Conservation (phyloP, 768 basidiomycete species). For the Guyanaporus albipodus region DNA sequence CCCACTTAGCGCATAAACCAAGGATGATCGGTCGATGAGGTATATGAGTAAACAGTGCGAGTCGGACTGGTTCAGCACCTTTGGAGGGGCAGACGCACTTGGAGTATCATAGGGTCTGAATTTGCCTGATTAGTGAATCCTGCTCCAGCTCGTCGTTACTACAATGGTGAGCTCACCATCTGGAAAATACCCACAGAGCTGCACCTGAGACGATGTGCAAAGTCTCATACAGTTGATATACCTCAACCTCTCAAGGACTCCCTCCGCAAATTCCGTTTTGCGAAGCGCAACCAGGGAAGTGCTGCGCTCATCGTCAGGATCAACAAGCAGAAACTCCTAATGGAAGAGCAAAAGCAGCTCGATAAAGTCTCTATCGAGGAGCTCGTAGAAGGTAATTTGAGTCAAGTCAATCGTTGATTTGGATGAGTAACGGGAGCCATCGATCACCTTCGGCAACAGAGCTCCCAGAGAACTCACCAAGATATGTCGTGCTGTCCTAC, state of each 20-base stretch:
- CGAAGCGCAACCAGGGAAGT: constrained; percentile 57
- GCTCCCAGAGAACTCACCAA: constrained; percentile 81
- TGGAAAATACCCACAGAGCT: not conserved
- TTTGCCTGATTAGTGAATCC: too few species aligned
- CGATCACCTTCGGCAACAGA: constrained; percentile 46
- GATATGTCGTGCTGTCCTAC: constrained; percentile 83
- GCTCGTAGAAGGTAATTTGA: constrained; percentile 70
- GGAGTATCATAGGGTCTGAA: too few species aligned
- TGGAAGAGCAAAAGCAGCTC: constrained; percentile 83
- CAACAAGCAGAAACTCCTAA: constrained; percentile 73
- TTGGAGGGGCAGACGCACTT: too few species aligned
- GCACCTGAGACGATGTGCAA: constrained; percentile 1
- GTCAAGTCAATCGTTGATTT: not conserved
- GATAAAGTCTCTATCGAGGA: constrained; percentile 76
- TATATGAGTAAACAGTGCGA: too few species aligned
- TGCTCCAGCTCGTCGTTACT: not conserved
- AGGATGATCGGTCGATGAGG: too few species aligned
- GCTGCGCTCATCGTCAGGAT: constrained; percentile 89
- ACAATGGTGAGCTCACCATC: constrained; percentile 22
- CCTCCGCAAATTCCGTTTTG: constrained; percentile 81
- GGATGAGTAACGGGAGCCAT: not conserved
- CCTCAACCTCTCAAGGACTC: constrained; percentile 71
- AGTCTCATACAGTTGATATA: constrained; percentile 72
- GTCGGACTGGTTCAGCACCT: too few species aligned
- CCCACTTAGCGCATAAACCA: too few species aligned